phyloP scores from a whole-genome alignment of 2,329 filamentous ascomycete species.

The Cytospora piceae region DNA sequence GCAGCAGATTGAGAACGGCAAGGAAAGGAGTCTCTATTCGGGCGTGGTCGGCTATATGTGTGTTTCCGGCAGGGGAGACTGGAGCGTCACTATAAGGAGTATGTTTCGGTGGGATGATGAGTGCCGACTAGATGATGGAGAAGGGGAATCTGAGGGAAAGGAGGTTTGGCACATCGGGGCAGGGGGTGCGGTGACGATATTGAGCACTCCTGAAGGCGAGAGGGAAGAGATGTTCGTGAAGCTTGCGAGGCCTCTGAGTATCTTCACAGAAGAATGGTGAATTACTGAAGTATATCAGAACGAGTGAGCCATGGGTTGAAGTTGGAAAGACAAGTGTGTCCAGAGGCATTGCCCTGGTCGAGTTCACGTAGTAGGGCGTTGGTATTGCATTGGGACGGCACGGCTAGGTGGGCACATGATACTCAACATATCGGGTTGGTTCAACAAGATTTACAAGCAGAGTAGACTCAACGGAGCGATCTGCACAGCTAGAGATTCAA shows the following conservation, averaged over 20 bases:
- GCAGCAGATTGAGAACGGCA: conserved; percentile 64
- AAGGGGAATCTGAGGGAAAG: conserved; percentile 38
- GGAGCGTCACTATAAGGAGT: conserved; percentile 87
- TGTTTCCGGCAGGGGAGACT: conserved; percentile 81
- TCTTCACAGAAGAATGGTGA: conserved; percentile 45
- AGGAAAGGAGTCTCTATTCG: conserved; percentile 77
- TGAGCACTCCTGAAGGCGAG: conserved; percentile 80
- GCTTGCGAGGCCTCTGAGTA: conserved; percentile 59
- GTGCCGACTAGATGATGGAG: conserved; percentile 45
- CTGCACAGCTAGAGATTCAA: conserved; percentile 20
- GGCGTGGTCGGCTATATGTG: conserved; percentile 91
- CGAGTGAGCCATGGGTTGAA: neutral
- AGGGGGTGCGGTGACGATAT: conserved; percentile 84
- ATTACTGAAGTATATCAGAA: conserved; percentile 11
- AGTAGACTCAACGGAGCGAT: conserved; percentile 34
- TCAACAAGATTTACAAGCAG: conserved; percentile 30
- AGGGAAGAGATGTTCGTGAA: conserved; percentile 90
- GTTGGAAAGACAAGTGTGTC: neutral
- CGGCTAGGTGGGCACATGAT: conserved; percentile 30
- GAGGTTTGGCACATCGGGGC: conserved; percentile 85
- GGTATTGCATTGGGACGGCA: conserved; percentile 16
- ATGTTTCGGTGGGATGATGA: conserved; percentile 75
- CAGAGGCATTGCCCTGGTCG: neutral
- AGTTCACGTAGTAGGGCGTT: conserved; percentile 16
- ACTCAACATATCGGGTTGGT: conserved; percentile 35